Evolutionary conservation across 1,284 basidiomycete species (phyloP), one percentile per base, ranked within the genome.

Genomic region (Anthracocystis setariae): DNA sequence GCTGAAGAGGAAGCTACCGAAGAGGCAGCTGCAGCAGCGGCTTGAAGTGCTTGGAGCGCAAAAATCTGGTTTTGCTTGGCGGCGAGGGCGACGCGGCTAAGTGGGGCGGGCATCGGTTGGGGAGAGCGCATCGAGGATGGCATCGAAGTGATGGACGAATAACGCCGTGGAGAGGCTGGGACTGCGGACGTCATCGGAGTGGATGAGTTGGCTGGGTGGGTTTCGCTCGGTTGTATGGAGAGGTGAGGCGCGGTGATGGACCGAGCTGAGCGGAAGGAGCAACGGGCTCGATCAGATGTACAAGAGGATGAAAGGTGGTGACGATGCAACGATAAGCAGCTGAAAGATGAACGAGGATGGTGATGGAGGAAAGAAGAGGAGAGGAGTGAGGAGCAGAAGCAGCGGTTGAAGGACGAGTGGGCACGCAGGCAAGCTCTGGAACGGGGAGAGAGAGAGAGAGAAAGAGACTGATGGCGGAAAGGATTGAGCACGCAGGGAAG

Each of bases 51-150:
- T 56, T 67, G 63, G 8, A 72, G 60, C 15, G 69, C 69, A 27
- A 72, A 40, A 38, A 72, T 67, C 52, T 72, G 69, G 35, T 72
- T 72, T 39, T 72, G 69, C 52, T 56, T 63, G 27, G 64, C 69
- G 29, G 69, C 69, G 29, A 67, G 58, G 5, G 69, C 69, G 25
- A 72, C 39, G 4, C 64, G 59, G 54, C 58, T 67, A 37, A 72
- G 65, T 20, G 69, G 69, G 17, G 59, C 69, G 12, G 69, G 69
- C 59, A 72, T 67, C 17, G 69, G 69, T 42, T 62, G 62, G 10
- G 63, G 25, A 3, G 62, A 44, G 25, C 58, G 56, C 12, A 60
- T 49, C 44, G 68, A 62, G 38, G 60, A 45, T 13, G 64, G 49
- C 1, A 50, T 9, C 15, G 46, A 48, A 25, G 47, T 25, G 23